These are phyloP conservation scores for Malus domestica DNA, from an alignment of 306 rosid genomes.

Conservation along the genomic window DNA sequence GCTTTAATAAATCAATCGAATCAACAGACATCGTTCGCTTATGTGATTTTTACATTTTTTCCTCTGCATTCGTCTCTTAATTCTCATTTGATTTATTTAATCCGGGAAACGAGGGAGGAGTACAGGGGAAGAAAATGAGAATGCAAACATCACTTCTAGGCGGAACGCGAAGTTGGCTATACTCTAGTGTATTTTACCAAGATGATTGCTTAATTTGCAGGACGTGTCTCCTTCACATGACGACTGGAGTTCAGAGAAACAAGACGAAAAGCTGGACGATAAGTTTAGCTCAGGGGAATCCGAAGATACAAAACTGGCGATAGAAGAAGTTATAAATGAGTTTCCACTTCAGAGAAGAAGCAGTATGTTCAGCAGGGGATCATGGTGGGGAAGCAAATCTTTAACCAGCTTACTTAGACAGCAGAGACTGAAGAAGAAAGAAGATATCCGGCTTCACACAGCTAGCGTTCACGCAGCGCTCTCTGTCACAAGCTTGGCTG, in stretches of 20 bases:
- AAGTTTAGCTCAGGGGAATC: not conserved
- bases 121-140: too few species aligned
- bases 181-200: too few species aligned
- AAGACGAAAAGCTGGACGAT: not conserved
- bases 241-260: not conserved
- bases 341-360: not conserved
- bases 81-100: too few species aligned
- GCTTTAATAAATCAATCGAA: too few species aligned
- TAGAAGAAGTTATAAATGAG: not conserved
- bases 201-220: not conserved
- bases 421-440: conserved; percentile 4
- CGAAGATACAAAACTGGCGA: not conserved
- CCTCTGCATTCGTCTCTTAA: too few species aligned
- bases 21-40: accelerated
- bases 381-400: conserved; percentile 1
- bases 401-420: not conserved
- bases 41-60: too few species aligned
- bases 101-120: too few species aligned
- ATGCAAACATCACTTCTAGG: too few species aligned
- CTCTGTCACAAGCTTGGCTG: conserved; percentile 22
- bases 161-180: too few species aligned
- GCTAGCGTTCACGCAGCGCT: conserved; percentile 21
- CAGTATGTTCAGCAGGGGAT: not conserved
- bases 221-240: conserved; percentile 1
- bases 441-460: conserved; percentile 14